phyloP scores from a whole-genome alignment of 108 stramenopile species.

The Pseudonitzschia delicatissima region DNA sequence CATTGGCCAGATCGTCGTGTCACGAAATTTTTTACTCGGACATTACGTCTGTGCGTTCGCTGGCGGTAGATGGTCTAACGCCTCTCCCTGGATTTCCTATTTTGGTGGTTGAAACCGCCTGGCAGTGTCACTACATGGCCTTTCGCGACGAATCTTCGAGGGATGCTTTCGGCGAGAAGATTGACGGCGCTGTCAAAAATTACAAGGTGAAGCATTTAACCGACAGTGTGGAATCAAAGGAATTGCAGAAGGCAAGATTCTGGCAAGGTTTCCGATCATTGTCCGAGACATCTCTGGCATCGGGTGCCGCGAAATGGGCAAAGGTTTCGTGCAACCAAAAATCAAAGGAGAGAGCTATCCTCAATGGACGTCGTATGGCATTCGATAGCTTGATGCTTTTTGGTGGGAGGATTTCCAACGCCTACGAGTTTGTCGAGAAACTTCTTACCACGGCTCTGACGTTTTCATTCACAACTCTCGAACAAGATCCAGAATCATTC shows the following conservation, averaged over 20 bases:
- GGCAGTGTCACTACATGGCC: constrained; percentile 78
- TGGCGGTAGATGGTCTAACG: constrained; percentile 30
- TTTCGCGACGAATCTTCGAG: constrained; percentile 52
- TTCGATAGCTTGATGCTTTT: constrained; percentile 47
- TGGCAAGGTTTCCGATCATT: constrained; percentile 75
- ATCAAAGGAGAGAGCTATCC: constrained; percentile 53
- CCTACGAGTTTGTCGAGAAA: constrained; percentile 47
- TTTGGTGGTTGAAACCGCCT: constrained; percentile 79
- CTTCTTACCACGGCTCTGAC: constrained; percentile 60
- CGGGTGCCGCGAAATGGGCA: constrained; percentile 69
- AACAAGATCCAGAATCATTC: constrained; percentile 60
- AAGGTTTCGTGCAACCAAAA: constrained; percentile 50
- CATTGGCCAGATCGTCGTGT: constrained; percentile 73
- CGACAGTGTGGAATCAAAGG: constrained; percentile 22
- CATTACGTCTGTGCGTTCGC: constrained; percentile 46
- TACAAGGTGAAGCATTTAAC: constrained; percentile 19
- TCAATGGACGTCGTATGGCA: constrained; percentile 72
- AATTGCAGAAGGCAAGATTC: constrained; percentile 52
- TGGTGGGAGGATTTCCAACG: constrained; percentile 15
- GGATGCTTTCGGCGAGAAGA: constrained; percentile 42
- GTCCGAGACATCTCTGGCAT: constrained; percentile 56
- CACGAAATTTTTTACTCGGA: constrained; percentile 70
- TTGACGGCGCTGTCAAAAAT: constrained; percentile 40
- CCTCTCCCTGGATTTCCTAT: constrained; percentile 75
- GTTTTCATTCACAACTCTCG: constrained; percentile 63